Conservation (phyloP, 176 grass and related monocot species). For the Chloris gayana region DNA sequence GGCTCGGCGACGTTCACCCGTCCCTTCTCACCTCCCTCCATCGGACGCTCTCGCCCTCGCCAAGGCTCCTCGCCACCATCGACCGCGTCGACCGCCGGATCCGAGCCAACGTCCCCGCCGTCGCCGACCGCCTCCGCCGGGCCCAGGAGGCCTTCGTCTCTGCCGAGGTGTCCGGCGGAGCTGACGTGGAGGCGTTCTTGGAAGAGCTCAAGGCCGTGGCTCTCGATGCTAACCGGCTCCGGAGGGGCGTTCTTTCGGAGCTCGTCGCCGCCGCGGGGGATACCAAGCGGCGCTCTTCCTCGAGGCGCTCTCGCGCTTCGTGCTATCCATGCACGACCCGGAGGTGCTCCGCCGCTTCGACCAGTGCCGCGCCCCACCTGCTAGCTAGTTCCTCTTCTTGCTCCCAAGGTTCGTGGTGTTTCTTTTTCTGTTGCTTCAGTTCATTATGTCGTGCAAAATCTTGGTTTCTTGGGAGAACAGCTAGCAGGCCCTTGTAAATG, state of each 20-base stretch:
- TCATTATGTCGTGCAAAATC: conserved; percentile 40
- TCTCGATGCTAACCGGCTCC: conserved; percentile 60
- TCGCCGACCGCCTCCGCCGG: conserved; percentile 65
- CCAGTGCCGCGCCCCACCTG: conserved; percentile 49
- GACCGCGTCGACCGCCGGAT: conserved; percentile 68
- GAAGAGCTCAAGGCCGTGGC: conserved; percentile 46
- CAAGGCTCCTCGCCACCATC: conserved; percentile 40
- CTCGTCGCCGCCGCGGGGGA: conserved; percentile 56
- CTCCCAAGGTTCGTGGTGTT: conserved; percentile 32
- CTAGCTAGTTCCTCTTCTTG: conserved; percentile 52
- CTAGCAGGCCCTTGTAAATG: conserved; percentile 12
- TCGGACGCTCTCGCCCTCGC: conserved; percentile 52
- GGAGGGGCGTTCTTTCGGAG: conserved; percentile 58
- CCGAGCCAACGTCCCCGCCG: conserved; percentile 48
- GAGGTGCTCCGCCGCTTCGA: conserved; percentile 63
- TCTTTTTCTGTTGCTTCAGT: conserved; percentile 5
- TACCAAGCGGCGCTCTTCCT: conserved; percentile 67
- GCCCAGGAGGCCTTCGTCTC: conserved; percentile 50
- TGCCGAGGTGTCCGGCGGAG: conserved; percentile 36
- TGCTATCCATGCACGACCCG: conserved; percentile 61
- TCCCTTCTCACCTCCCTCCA: conserved; percentile 59
- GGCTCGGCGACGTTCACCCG: conserved; percentile 67
- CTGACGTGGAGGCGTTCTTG: conserved; percentile 51
- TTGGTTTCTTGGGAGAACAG: conserved; percentile 43
- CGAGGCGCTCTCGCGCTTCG: conserved; percentile 58